Evolutionary conservation across 768 basidiomycete genomes (phyloP).

Genomic region (Trametes cingulata): DNA sequence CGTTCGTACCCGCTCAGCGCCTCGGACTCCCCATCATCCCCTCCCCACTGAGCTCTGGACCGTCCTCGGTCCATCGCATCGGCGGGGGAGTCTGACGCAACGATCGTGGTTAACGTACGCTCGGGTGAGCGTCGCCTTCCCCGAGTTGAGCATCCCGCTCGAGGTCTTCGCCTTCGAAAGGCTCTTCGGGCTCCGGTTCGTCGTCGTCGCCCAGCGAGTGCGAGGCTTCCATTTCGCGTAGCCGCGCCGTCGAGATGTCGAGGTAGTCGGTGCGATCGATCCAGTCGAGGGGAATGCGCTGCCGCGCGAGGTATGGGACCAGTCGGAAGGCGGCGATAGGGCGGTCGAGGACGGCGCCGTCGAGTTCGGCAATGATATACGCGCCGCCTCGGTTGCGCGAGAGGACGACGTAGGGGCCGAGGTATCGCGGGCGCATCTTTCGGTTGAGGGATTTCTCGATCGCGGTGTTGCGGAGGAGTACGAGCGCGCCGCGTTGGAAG

Average conservation of each 20-base stretch:
- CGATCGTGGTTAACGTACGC: neutral
- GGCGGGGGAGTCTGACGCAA: neutral
- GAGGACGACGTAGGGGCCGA: conserved; percentile 32
- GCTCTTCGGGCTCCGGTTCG: neutral
- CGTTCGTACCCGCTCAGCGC: too few species aligned
- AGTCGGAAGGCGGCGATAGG: conserved; percentile 27
- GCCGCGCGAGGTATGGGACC: conserved; percentile 24
- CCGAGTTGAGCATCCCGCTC: neutral
- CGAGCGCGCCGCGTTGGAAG: conserved; percentile 30
- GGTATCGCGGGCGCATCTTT: conserved; percentile 29
- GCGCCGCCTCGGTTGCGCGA: conserved; percentile 23
- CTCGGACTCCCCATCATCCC: neutral
- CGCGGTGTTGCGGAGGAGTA: conserved; percentile 32
- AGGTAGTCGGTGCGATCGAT: neutral
- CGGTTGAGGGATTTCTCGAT: conserved; percentile 29
- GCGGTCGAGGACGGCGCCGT: conserved; percentile 21
- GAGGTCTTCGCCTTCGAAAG: neutral
- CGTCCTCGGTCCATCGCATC: conserved; percentile 1
- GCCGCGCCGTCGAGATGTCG: conserved; percentile 3
- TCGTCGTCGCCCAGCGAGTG: neutral
- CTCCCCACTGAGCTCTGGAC: conserved; percentile 8
- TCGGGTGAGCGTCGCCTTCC: neutral
- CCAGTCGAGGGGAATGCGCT: conserved; percentile 10
- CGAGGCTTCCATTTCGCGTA: conserved; percentile 11
- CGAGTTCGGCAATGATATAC: conserved; percentile 31